phyloP scores from a whole-genome alignment of 2,329 filamentous ascomycete species.

The Colletotrichum kahawae region DNA sequence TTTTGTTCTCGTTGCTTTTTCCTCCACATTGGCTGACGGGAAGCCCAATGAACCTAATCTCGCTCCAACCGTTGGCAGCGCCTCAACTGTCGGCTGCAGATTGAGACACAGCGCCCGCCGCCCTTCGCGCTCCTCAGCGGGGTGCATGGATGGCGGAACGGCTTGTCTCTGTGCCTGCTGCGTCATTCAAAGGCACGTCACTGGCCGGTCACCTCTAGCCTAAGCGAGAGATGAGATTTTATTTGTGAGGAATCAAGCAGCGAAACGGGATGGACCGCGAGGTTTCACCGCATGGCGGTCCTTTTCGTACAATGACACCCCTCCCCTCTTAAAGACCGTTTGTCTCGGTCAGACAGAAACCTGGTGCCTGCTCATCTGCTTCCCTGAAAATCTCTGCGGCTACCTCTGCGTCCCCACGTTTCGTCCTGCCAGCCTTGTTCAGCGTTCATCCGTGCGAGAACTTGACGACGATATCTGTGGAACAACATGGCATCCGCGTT shows the following conservation, averaged over 20 bases:
- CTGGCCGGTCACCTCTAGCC: background rate
- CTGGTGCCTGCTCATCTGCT: background rate
- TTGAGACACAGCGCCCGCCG: background rate
- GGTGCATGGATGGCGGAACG: background rate
- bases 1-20: background rate
- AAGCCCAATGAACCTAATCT: background rate
- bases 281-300: background rate
- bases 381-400: background rate
- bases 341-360: background rate
- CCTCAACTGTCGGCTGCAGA: slow-evolving; percentile 12
- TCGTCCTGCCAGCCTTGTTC: background rate
- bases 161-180: background rate
- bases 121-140: background rate
- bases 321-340: background rate
- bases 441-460: background rate
- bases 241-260: background rate
- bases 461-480: background rate
- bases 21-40: background rate
- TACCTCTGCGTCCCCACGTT: background rate
- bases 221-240: background rate
- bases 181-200: background rate
- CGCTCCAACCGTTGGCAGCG: background rate
- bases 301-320: background rate
- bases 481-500: background rate
- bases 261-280: background rate